These are phyloP conservation scores for Leccinum longicurvipes DNA, from an alignment of 768 basidiomycete species.

Conservation along the genomic window DNA sequence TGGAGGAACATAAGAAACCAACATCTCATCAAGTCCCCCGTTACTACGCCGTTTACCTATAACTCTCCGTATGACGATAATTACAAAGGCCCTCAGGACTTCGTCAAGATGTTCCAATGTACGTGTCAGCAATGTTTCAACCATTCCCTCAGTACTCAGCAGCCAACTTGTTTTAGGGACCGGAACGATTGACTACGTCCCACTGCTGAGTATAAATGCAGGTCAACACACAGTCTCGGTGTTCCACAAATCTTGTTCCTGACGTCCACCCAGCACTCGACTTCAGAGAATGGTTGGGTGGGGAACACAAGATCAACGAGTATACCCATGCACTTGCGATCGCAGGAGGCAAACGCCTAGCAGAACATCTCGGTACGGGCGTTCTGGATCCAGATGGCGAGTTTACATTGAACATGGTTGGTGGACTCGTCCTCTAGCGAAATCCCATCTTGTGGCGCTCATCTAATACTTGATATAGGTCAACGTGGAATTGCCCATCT, in stretches of 20 bases:
- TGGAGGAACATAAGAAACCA: conserved; percentile 48
- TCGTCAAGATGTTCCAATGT: conserved; percentile 52
- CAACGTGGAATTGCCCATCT: conserved; percentile 40
- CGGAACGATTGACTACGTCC: conserved; percentile 56
- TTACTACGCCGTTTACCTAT: conserved; percentile 57
- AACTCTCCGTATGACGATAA: conserved; percentile 42
- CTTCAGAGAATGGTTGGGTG: conserved; percentile 72
- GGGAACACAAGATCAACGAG: conserved; percentile 65
- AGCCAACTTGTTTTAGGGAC: conserved; percentile 45
- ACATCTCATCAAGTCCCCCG: conserved; percentile 53
- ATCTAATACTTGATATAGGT: conserved; percentile 21
- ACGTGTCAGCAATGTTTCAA: background rate
- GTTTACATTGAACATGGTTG: conserved; percentile 69
- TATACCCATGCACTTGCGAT: conserved; percentile 72
- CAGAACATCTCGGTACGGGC: conserved; percentile 56
- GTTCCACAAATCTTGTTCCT: background rate
- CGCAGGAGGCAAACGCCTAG: conserved; percentile 58
- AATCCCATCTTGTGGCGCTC: background rate
- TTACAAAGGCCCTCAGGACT: conserved; percentile 31
- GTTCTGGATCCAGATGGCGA: conserved; percentile 60
- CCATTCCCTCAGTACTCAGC: background rate
- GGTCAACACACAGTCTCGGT: conserved; percentile 34
- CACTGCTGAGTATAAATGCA: conserved; percentile 50
- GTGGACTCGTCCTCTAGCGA: background rate
- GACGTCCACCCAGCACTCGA: conserved; percentile 50